Percentiles rank a stretch among this genome's conserved stretches.
Evolutionary conservation across 768 basidiomycete species (phyloP).

Genomic region (Suillus cothurnatus): DNA sequence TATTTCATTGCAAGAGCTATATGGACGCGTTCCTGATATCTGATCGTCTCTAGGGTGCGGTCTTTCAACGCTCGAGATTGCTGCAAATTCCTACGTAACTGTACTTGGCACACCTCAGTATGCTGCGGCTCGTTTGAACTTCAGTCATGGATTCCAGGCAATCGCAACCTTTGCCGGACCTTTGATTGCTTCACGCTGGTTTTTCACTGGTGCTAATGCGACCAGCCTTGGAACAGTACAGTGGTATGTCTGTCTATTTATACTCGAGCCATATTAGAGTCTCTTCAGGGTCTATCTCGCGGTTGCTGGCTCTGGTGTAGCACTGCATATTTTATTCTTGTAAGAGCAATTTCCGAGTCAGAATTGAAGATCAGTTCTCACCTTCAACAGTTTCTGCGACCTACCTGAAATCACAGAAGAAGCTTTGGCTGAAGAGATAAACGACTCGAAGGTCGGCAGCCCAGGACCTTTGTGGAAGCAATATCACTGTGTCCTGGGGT

Average conservation of each 20-base stretch:
- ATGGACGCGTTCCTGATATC: too few species aligned
- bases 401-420: constrained; percentile 39
- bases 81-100: constrained; percentile 69
- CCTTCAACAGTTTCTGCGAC: constrained; percentile 50
- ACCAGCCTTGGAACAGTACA: constrained; percentile 65
- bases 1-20: too few species aligned
- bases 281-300: constrained; percentile 59
- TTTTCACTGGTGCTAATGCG: constrained; percentile 67
- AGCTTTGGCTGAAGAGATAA: too few species aligned
- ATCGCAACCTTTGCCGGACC: constrained; percentile 49
- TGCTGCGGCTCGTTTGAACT: too few species aligned
- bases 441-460: too few species aligned
- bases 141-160: constrained; percentile 75
- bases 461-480: too few species aligned
- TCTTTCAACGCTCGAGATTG: too few species aligned
- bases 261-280: constrained; percentile 6
- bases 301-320: constrained; percentile 62
- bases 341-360: constrained; percentile 30
- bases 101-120: constrained; percentile 56
- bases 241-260: constrained; percentile 39
- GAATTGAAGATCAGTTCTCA: constrained; percentile 5
- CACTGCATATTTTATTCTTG: constrained; percentile 67
- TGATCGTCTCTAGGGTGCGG: too few species aligned
- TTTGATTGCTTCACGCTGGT: constrained; percentile 73
- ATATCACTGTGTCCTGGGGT: too few species aligned